Conservation (phyloP, 106 monocot species). For the Alisma plantagoaquatica region DNA sequence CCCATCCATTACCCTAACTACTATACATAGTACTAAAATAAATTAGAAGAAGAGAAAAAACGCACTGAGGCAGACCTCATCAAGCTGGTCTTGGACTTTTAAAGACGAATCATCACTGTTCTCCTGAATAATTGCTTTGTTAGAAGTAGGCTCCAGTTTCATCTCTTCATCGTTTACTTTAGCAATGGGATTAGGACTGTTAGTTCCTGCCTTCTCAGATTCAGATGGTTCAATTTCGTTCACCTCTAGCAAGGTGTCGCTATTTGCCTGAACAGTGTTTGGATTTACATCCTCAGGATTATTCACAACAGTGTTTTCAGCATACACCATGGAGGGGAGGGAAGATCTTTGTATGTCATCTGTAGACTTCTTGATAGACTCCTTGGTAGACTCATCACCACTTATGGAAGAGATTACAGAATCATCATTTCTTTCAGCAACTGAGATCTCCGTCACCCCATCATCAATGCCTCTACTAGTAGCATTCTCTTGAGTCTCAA, state of each 20-base stretch:
- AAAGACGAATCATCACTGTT: slow-evolving; percentile 18
- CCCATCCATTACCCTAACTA: too few relatives aligned
- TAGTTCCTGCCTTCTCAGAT: slow-evolving; percentile 24
- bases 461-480: too few relatives aligned
- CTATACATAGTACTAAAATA: slow-evolving; percentile 6
- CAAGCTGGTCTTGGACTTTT: slow-evolving; percentile 83
- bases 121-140: slow-evolving; percentile 25
- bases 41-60: neutral
- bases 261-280: slow-evolving; percentile 14
- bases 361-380: slow-evolving; percentile 13
- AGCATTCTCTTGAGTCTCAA: too few relatives aligned
- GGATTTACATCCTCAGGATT: slow-evolving; percentile 13
- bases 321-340: neutral
- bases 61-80: slow-evolving; percentile 47
- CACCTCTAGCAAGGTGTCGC: slow-evolving; percentile 13
- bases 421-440: slow-evolving; percentile 20
- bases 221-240: slow-evolving; percentile 19
- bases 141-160: slow-evolving; percentile 14
- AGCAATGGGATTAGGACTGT: slow-evolving; percentile 1
- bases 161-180: slow-evolving; percentile 13
- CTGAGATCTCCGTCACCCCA: slow-evolving; percentile 13
- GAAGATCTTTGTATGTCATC: slow-evolving; percentile 17
- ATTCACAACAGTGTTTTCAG: slow-evolving; percentile 14
- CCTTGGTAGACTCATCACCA: slow-evolving; percentile 5
- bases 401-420: slow-evolving; percentile 8